These are phyloP conservation scores for Ceratobasidium sp. DNA, from an alignment of 1,284 basidiomycete genomes.

Conservation along the genomic window DNA sequence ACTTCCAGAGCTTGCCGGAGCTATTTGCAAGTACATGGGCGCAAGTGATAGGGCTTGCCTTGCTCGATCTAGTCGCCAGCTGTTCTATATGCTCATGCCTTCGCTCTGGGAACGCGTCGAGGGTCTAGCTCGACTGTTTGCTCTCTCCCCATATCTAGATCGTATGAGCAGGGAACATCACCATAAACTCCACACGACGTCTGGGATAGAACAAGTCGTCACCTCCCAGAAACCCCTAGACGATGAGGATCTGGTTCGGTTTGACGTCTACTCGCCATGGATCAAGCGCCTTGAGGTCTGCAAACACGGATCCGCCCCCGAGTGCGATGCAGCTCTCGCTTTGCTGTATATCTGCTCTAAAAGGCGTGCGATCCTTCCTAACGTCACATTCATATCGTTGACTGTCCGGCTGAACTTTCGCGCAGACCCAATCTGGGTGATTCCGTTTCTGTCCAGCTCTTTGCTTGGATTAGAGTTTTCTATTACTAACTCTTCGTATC, in stretches of 20 bases:
- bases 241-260: neutral
- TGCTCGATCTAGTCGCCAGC: neutral
- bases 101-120: neutral
- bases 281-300: slow-evolving; percentile 5
- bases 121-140: neutral
- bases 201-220: neutral
- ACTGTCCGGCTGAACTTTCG: neutral
- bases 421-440: neutral
- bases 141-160: neutral
- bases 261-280: neutral
- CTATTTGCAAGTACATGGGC: too few relatives aligned
- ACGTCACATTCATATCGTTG: neutral
- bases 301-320: neutral
- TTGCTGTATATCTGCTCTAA: neutral
- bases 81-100: neutral
- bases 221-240: neutral
- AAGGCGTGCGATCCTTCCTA: neutral
- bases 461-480: neutral
- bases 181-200: neutral
- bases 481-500: neutral
- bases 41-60: neutral
- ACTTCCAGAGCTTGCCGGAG: too few relatives aligned
- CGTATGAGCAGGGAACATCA: neutral
- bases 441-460: neutral
- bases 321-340: neutral